A percentile compares a stretch with the other conserved stretches of the same genome.
These are phyloP conservation scores for Prunus mira DNA, from an alignment of 306 rosid genomes.

Conservation along the genomic window DNA sequence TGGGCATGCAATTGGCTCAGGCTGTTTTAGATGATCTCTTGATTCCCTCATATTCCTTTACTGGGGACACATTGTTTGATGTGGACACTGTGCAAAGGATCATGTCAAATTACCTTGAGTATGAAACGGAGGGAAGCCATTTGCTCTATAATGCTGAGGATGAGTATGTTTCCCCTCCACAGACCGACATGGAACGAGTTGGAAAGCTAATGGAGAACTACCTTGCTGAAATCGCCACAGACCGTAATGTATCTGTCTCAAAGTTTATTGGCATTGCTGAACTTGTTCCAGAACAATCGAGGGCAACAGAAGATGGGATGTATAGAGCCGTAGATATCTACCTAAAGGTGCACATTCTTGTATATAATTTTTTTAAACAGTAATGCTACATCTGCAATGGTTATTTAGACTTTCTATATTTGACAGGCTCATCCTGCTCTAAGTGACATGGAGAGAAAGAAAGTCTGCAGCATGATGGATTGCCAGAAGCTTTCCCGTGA, in stretches of 20 bases:
- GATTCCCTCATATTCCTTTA: slow-evolving; percentile 75
- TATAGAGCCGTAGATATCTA: slow-evolving; percentile 89
- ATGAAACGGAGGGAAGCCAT: slow-evolving; percentile 35
- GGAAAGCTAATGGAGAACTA: slow-evolving; percentile 85
- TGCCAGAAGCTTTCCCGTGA: slow-evolving; percentile 87
- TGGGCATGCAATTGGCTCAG: slow-evolving; percentile 70
- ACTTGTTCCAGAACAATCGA: slow-evolving; percentile 79
- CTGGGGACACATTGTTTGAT: slow-evolving; percentile 82
- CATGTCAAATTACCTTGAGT: slow-evolving; percentile 61
- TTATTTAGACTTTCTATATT: neutral
- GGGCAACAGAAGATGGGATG: slow-evolving; percentile 84
- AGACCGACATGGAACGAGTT: slow-evolving; percentile 52
- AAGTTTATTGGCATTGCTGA: slow-evolving; percentile 71
- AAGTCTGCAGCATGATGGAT: slow-evolving; percentile 91
- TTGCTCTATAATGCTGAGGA: slow-evolving; percentile 36
- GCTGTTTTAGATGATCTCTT: slow-evolving; percentile 88
- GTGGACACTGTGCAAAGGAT: slow-evolving; percentile 81
- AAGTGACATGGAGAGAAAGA: slow-evolving; percentile 93
- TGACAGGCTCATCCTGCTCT: slow-evolving; percentile 83
- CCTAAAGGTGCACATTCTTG: slow-evolving; percentile 64
- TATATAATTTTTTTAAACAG: neutral
- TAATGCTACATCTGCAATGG: neutral
- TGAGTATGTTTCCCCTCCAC: slow-evolving; percentile 52
- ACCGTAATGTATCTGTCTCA: slow-evolving; percentile 59
- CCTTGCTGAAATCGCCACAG: slow-evolving; percentile 82